Conservation (phyloP, 2,329 filamentous ascomycete species). For the Alternaria triticina region DNA sequence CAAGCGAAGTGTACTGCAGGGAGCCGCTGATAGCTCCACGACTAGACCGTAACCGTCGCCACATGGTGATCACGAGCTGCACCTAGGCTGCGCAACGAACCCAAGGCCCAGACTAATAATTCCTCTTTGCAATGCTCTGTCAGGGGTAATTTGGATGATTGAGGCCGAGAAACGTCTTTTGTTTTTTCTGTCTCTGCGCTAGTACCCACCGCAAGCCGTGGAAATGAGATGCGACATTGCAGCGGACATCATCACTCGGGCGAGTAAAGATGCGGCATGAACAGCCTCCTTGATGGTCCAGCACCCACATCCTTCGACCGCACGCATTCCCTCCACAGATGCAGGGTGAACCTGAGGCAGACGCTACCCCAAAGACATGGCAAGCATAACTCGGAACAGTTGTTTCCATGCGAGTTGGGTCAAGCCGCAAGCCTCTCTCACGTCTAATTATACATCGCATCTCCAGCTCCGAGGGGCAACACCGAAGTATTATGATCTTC, state of each 20-base stretch:
- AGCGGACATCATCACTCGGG: not conserved
- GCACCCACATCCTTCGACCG: not conserved
- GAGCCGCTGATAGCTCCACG: conserved; percentile 12
- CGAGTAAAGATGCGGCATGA: not conserved
- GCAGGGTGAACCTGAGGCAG: conserved; percentile 10
- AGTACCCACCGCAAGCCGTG: not conserved
- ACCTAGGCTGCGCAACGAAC: conserved; percentile 12
- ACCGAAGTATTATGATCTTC: not conserved
- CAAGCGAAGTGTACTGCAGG: conserved; percentile 15
- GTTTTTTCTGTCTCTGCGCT: conserved; percentile 3
- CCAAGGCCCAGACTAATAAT: not conserved
- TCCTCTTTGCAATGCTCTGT: not conserved
- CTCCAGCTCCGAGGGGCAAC: not conserved
- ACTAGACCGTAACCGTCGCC: conserved; percentile 1
- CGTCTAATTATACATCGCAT: conserved; percentile 9
- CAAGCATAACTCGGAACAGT: not conserved
- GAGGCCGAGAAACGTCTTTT: not conserved
- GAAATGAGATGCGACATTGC: conserved; percentile 4
- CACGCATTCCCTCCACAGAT: not conserved
- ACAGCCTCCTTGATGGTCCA: not conserved
- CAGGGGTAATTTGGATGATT: not conserved
- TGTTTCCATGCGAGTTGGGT: not conserved
- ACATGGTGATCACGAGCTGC: not conserved
- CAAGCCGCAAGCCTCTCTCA: not conserved
- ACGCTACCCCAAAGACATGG: not conserved